A percentile compares a stretch with the other conserved stretches of the same genome.
These are phyloP conservation scores for Lasiodiplodia theobromae DNA, from an alignment of 2,329 filamentous ascomycete genomes.

Conservation along the genomic window DNA sequence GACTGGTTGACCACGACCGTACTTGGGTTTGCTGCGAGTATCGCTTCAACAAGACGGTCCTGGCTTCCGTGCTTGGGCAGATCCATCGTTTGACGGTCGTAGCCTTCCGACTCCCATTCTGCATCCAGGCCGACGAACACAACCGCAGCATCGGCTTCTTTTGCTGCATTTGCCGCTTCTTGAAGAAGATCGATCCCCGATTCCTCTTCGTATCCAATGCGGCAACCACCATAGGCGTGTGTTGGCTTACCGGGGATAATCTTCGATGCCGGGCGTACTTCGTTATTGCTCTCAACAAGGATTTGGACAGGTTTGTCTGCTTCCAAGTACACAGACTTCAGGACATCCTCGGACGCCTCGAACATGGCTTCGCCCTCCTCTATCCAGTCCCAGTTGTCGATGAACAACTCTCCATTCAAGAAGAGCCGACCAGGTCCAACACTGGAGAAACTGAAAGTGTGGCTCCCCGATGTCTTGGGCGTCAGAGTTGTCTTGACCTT, in stretches of 20 bases:
- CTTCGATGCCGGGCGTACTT: conserved; percentile 67
- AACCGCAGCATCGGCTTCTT: conserved; percentile 76
- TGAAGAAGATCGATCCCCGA: conserved; percentile 64
- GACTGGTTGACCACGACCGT: conserved; percentile 78
- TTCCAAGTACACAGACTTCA: conserved; percentile 67
- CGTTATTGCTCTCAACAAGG: conserved; percentile 70
- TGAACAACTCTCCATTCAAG: conserved; percentile 64
- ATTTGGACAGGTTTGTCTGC: conserved; percentile 67
- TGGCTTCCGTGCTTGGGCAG: conserved; percentile 63
- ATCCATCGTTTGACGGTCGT: conserved; percentile 69
- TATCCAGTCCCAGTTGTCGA: conserved; percentile 74
- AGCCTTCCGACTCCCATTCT: conserved; percentile 78
- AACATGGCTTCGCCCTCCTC: conserved; percentile 76
- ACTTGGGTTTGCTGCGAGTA: conserved; percentile 70
- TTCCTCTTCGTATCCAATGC: conserved; percentile 74
- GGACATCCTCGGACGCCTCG: conserved; percentile 69
- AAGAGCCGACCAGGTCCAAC: conserved; percentile 70
- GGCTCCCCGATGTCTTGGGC: conserved; percentile 65
- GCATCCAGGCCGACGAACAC: conserved; percentile 79
- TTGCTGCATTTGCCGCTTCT: conserved; percentile 71
- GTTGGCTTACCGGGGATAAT: conserved; percentile 64
- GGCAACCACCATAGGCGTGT: conserved; percentile 73
- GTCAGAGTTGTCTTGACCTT: conserved; percentile 67
- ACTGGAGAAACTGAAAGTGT: conserved; percentile 72
- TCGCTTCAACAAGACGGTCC: conserved; percentile 69